Percentiles rank a stretch among this genome's conserved stretches.
Evolutionary conservation across 768 basidiomycete species (phyloP).

Genomic region (Rhodotorula taiwanensis): DNA sequence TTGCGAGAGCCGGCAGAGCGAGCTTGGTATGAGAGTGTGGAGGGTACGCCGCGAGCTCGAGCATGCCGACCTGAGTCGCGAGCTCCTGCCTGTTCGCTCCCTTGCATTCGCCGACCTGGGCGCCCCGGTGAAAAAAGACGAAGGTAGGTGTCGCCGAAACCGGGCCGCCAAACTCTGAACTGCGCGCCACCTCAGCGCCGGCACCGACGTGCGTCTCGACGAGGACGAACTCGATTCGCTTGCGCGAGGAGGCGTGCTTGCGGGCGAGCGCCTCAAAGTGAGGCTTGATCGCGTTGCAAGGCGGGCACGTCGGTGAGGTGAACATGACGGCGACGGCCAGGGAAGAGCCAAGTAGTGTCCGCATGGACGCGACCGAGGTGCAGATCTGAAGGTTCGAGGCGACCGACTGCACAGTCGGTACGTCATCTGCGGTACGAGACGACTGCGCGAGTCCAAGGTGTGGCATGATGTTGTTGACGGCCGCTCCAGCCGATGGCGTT

Average conservation of each 20-base stretch:
- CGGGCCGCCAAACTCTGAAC: slow-evolving; percentile 40
- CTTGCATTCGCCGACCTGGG: slow-evolving; percentile 63
- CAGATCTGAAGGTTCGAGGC: slow-evolving; percentile 61
- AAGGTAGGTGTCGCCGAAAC: slow-evolving; percentile 81
- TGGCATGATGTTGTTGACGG: slow-evolving; percentile 29
- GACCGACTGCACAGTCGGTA: slow-evolving; percentile 48
- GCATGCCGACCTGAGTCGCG: slow-evolving; percentile 62
- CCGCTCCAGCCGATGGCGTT: slow-evolving; percentile 40
- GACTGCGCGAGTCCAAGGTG: neutral
- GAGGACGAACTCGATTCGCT: slow-evolving; percentile 70
- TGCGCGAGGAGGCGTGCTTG: slow-evolving; percentile 36
- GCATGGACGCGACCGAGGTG: slow-evolving; percentile 69
- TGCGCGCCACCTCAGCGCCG: slow-evolving; percentile 60
- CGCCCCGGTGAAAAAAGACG: slow-evolving; percentile 71
- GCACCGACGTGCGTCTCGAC: slow-evolving; percentile 70
- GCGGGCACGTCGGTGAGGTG: slow-evolving; percentile 66
- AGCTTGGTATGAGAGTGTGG: slow-evolving; percentile 68
- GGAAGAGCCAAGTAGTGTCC: slow-evolving; percentile 58
- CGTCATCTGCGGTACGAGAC: neutral
- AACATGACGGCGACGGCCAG: slow-evolving; percentile 73
- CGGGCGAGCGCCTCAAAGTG: slow-evolving; percentile 69
- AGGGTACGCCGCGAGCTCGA: slow-evolving; percentile 70
- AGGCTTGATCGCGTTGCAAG: slow-evolving; percentile 77
- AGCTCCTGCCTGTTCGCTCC: slow-evolving; percentile 67
- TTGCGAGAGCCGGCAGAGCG: slow-evolving; percentile 49